These are phyloP conservation scores for Calonectria pauciramosa DNA, from an alignment of 2,329 filamentous ascomycete species.

Conservation along the genomic window DNA sequence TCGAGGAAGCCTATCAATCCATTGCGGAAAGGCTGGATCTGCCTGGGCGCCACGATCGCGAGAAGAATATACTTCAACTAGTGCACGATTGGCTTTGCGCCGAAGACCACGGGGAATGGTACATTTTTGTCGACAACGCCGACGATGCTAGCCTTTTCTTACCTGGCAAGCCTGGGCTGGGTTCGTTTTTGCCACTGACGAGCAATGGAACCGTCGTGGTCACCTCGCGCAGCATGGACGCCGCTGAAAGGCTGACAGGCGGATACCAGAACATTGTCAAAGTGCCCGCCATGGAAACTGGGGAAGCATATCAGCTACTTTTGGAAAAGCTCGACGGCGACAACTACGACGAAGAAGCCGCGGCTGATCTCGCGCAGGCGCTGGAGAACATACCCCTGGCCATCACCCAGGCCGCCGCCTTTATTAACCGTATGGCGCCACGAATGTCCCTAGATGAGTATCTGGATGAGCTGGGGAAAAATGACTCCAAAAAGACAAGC, in stretches of 20 bases:
- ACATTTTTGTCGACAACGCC: slow-evolving; percentile 21
- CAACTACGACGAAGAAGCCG: neutral
- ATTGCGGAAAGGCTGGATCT: neutral
- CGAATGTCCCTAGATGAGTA: slow-evolving; percentile 47
- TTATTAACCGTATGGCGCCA: neutral
- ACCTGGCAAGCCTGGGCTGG: neutral
- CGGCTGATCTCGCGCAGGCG: neutral
- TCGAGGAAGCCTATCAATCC: neutral
- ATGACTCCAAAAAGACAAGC: neutral
- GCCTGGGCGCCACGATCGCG: neutral
- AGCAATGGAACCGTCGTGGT: neutral
- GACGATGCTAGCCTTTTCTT: slow-evolving; percentile 6
- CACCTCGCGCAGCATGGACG: neutral
- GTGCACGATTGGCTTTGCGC: slow-evolving; percentile 7
- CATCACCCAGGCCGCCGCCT: slow-evolving; percentile 7
- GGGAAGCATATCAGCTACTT: neutral
- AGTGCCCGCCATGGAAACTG: neutral
- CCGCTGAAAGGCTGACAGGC: neutral
- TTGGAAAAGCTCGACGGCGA: neutral
- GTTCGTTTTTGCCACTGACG: neutral
- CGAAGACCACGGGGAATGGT: neutral
- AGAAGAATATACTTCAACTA: neutral
- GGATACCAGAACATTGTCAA: neutral
- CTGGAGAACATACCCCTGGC: slow-evolving; percentile 10
- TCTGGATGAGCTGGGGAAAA: slow-evolving; percentile 29